Evolutionary conservation across 306 rosid genomes (phyloP).

Genomic region (Cicer pinnatifidum): DNA sequence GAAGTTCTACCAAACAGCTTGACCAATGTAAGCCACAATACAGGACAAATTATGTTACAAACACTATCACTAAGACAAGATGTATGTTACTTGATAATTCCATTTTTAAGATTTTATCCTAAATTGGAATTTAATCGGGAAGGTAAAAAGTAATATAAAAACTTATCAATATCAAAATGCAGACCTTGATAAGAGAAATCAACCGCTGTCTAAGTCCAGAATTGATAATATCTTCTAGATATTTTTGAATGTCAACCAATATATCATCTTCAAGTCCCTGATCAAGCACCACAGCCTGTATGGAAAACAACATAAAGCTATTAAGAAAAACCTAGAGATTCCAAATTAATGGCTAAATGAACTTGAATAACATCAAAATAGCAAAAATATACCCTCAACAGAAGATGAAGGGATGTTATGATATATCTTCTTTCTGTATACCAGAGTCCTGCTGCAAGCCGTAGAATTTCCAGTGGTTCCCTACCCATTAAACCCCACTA

Average conservation of each 20-base stretch:
- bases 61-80: background rate
- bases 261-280: constrained; percentile 85
- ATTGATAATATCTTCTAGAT: constrained; percentile 80
- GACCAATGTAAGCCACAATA: constrained; percentile 34
- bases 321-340: constrained; percentile 21
- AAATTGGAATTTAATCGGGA: constrained; percentile 20
- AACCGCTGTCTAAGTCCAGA: constrained; percentile 83
- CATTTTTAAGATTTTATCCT: constrained; percentile 15
- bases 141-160: constrained; percentile 17
- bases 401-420: constrained; percentile 80
- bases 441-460: constrained; percentile 93
- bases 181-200: constrained; percentile 88
- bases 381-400: constrained; percentile 70
- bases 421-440: constrained; percentile 95
- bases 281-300: constrained; percentile 94
- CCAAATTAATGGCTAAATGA: constrained; percentile 28
- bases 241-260: constrained; percentile 77
- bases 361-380: constrained; percentile 24
- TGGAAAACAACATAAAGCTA: constrained; percentile 38
- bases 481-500: constrained; percentile 97
- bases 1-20: constrained; percentile 11
- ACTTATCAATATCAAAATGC: constrained; percentile 21
- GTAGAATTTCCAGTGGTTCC: constrained; percentile 77
- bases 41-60: background rate
- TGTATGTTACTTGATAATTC: background rate